Percentiles rank a stretch among this genome's conserved stretches.
These are phyloP conservation scores for Fomitopsis pulvina DNA, from an alignment of 768 basidiomycete genomes.

Conservation along the genomic window DNA sequence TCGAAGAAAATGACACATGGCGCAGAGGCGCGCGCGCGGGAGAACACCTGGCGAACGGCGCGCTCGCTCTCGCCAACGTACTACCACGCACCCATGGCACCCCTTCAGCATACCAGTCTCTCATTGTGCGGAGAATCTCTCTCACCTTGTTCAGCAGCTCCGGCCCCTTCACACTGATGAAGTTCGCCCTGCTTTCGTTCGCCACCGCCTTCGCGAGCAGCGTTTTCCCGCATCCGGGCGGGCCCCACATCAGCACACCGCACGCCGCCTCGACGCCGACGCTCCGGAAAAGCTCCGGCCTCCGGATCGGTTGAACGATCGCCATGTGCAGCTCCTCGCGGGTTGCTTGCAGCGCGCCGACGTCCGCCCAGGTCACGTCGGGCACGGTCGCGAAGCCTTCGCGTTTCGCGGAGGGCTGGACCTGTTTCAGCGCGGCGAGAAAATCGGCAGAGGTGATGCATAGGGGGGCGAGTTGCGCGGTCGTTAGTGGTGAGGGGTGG, in stretches of 20 bases:
- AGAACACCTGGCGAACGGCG: slow-evolving; percentile 92
- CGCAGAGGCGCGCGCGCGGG: slow-evolving; percentile 85
- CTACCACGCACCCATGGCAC: too few relatives aligned
- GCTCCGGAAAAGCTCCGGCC: slow-evolving; percentile 81
- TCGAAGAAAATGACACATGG: slow-evolving; percentile 97
- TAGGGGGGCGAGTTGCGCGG: slow-evolving; percentile 72
- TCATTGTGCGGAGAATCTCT: neutral
- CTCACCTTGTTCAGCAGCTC: slow-evolving; percentile 93
- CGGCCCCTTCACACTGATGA: slow-evolving; percentile 97
- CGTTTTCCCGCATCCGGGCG: slow-evolving; percentile 97
- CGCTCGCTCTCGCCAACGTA: slow-evolving; percentile 97
- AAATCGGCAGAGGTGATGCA: slow-evolving; percentile 83
- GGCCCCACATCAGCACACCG: slow-evolving; percentile 97
- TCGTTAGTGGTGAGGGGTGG: slow-evolving; percentile 76
- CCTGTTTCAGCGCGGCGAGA: slow-evolving; percentile 67
- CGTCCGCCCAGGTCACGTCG: slow-evolving; percentile 90
- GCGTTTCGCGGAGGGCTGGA: slow-evolving; percentile 94
- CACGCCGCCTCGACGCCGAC: slow-evolving; percentile 91
- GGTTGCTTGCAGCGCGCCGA: slow-evolving; percentile 83
- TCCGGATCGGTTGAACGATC: slow-evolving; percentile 88
- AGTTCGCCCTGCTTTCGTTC: slow-evolving; percentile 91
- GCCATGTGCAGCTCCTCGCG: slow-evolving; percentile 96
- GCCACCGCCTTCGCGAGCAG: slow-evolving; percentile 97
- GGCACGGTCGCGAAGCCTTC: slow-evolving; percentile 98
- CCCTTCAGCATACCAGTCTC: too few relatives aligned